Conservation (phyloP, 2,329 filamentous ascomycete species). For the Bertia moriformis region DNA sequence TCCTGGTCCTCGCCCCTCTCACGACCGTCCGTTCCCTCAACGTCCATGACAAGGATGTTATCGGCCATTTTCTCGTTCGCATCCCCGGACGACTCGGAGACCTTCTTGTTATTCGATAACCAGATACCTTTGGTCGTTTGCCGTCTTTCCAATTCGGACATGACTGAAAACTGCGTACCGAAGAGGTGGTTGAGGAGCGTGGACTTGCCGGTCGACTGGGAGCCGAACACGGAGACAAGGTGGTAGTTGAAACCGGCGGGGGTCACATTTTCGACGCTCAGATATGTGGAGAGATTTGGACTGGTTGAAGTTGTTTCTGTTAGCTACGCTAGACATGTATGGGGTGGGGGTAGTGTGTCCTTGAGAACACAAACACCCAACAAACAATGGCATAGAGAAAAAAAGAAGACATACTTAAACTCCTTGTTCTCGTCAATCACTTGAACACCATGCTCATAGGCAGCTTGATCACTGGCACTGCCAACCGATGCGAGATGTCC, state of each 20-base stretch:
- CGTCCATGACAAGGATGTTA: slow-evolving; percentile 98
- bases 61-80: slow-evolving; percentile 61
- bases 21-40: slow-evolving; percentile 90
- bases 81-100: slow-evolving; percentile 15
- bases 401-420: slow-evolving; percentile 64
- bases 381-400: too few relatives aligned
- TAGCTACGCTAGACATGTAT: slow-evolving; percentile 5
- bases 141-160: slow-evolving; percentile 84
- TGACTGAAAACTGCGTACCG: slow-evolving; percentile 89
- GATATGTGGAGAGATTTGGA: slow-evolving; percentile 65
- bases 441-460: slow-evolving; percentile 87
- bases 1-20: slow-evolving; percentile 97
- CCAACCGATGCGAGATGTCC: slow-evolving; percentile 63
- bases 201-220: slow-evolving; percentile 95
- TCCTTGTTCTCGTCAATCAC: slow-evolving; percentile 92
- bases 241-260: slow-evolving; percentile 97
- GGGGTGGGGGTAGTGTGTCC: too few relatives aligned
- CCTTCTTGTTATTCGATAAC: slow-evolving; percentile 91
- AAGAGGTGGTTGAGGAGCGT: slow-evolving; percentile 93
- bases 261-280: slow-evolving; percentile 65
- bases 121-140: slow-evolving; percentile 99
- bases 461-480: slow-evolving; percentile 43
- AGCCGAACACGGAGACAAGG: slow-evolving; percentile 95
- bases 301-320: slow-evolving; percentile 26
- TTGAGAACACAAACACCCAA: too few relatives aligned